Conservation (phyloP, 1,139 yeast species). For the Diutina sp. region DNA sequence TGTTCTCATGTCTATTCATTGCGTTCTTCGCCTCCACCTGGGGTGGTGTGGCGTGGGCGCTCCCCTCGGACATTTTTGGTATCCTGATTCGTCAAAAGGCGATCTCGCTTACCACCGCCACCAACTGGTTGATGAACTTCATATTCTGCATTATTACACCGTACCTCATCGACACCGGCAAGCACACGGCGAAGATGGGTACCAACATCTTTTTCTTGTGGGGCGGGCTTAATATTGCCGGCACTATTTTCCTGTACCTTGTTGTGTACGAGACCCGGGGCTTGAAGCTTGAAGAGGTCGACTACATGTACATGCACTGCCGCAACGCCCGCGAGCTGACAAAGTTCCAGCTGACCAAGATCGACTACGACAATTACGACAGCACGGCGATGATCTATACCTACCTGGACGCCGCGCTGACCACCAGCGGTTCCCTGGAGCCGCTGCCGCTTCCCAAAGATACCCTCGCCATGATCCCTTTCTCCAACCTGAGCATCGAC, state of each 20-base stretch:
- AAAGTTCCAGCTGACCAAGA: constrained; percentile 25
- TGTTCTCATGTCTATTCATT: constrained; percentile 8
- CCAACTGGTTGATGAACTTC: constrained; percentile 10
- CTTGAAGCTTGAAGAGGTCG: constrained; percentile 9
- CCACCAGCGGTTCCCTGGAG: background rate
- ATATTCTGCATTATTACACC: constrained; percentile 10
- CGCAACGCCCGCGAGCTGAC: constrained; percentile 29
- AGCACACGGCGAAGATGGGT: constrained; percentile 9
- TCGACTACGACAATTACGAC: constrained; percentile 12
- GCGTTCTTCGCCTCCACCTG: constrained; percentile 9
- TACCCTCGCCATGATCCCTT: background rate
- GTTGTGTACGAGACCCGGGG: constrained; percentile 10
- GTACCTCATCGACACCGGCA: constrained; percentile 8
- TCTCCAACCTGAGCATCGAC: background rate
- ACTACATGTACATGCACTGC: constrained; percentile 23
- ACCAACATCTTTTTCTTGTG: constrained; percentile 9
- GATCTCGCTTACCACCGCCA: constrained; percentile 9
- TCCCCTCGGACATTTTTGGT: constrained; percentile 8
- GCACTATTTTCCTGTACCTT: constrained; percentile 9
- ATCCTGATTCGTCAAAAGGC: constrained; percentile 9
- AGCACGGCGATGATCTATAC: background rate
- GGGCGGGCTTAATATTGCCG: constrained; percentile 9
- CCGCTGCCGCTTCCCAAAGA: constrained; percentile 4
- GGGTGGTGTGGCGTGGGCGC: constrained; percentile 10
- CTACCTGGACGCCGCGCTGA: constrained; percentile 4